These are phyloP conservation scores for Aspergillus proliferans DNA, from an alignment of 2,329 filamentous ascomycete genomes.

Conservation along the genomic window DNA sequence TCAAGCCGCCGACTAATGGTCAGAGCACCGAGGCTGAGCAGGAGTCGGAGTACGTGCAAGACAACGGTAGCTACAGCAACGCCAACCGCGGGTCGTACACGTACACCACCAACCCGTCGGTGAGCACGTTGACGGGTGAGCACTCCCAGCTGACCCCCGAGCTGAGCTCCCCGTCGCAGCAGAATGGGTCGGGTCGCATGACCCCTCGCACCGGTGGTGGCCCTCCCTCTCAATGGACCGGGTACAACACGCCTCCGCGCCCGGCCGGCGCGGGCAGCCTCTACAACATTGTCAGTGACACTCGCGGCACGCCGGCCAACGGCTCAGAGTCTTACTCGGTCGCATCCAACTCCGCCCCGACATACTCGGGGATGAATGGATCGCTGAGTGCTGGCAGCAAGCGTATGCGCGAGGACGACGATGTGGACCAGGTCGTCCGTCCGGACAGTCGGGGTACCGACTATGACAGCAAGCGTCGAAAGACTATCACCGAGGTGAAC, in stretches of 20 bases:
- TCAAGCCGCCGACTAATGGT: conserved; percentile 59
- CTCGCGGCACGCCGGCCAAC: conserved; percentile 59
- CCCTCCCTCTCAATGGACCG: conserved; percentile 67
- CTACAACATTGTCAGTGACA: conserved; percentile 84
- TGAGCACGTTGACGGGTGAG: conserved; percentile 62
- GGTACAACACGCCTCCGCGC: conserved; percentile 75
- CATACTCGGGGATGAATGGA: conserved; percentile 60
- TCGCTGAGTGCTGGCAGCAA: conserved; percentile 49
- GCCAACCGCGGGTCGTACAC: conserved; percentile 67
- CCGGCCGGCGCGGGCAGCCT: conserved; percentile 66
- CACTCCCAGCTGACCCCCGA: conserved; percentile 73
- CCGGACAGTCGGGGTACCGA: conserved; percentile 56
- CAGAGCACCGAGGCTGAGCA: conserved; percentile 58
- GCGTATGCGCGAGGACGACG: conserved; percentile 59
- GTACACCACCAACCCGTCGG: conserved; percentile 62
- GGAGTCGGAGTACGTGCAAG: conserved; percentile 76
- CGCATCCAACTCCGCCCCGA: conserved; percentile 55
- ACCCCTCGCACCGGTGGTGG: conserved; percentile 74
- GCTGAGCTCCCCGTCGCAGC: conserved; percentile 74
- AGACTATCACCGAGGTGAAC: conserved; percentile 62
- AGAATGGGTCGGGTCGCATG: conserved; percentile 73
- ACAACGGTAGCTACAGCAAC: conserved; percentile 65
- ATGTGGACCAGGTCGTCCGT: conserved; percentile 59
- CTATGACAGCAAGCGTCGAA: conserved; percentile 67
- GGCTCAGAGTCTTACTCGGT: conserved; percentile 68